These are phyloP conservation scores for Aspergillus japonicus DNA, from an alignment of 2,329 filamentous ascomycete species.

Conservation along the genomic window DNA sequence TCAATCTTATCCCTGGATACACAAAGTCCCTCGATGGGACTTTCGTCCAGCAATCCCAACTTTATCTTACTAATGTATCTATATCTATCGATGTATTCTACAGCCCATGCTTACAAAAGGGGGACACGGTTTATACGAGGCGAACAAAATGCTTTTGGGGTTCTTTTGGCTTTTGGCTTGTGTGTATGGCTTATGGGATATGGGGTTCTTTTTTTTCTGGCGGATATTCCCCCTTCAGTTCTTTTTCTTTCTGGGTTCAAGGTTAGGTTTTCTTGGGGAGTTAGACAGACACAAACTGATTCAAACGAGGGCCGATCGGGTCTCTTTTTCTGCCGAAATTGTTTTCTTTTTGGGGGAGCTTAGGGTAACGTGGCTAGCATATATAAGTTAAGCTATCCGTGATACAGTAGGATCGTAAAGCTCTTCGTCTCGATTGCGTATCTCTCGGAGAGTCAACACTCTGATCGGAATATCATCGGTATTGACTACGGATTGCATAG, in stretches of 20 bases:
- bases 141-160: not conserved
- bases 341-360: not conserved
- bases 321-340: not conserved
- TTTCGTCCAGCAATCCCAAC: not conserved
- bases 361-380: too few relatives aligned
- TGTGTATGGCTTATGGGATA: not conserved
- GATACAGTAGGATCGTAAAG: too few relatives aligned
- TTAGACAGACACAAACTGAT: too few relatives aligned
- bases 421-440: too few relatives aligned
- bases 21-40: not conserved
- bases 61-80: not conserved
- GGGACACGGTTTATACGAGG: not conserved
- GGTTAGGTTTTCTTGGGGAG: not conserved
- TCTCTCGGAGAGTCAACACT: too few relatives aligned
- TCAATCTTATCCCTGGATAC: not conserved
- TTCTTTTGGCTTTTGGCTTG: not conserved
- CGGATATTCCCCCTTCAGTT: not conserved
- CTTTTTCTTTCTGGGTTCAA: not conserved
- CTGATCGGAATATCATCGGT: too few relatives aligned
- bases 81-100: slow-evolving; percentile 1
- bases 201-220: not conserved
- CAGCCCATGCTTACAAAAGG: too few relatives aligned
- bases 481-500: too few relatives aligned
- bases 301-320: too few relatives aligned
- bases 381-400: too few relatives aligned